These are phyloP conservation scores for Colletotrichum lindemuthianum DNA, from an alignment of 2,329 filamentous ascomycete species.

Conservation along the genomic window DNA sequence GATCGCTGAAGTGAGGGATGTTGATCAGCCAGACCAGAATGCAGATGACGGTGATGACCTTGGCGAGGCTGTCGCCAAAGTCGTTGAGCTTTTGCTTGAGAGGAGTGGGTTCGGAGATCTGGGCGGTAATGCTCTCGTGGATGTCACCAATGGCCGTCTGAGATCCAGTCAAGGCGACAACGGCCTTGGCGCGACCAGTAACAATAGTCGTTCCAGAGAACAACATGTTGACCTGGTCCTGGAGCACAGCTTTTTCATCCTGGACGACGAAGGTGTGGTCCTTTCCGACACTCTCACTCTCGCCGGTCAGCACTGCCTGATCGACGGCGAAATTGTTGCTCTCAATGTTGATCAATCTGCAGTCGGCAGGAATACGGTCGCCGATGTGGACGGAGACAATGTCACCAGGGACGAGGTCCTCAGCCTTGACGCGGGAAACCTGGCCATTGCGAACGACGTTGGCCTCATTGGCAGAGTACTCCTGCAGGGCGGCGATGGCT, in stretches of 20 bases:
- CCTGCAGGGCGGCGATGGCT: conserved; percentile 95
- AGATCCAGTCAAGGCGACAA: conserved; percentile 89
- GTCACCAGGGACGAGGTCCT: conserved; percentile 95
- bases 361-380: conserved; percentile 94
- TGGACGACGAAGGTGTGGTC: conserved; percentile 72
- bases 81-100: conserved; percentile 99
- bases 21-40: conserved; percentile 98
- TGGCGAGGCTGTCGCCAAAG: conserved; percentile 94
- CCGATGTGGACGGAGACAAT: conserved; percentile 89
- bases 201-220: conserved; percentile 99
- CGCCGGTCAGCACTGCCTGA: conserved; percentile 95
- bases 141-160: conserved; percentile 98
- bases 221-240: conserved; percentile 97
- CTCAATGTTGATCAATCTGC: conserved; percentile 86
- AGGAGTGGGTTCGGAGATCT: conserved; percentile 97
- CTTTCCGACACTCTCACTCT: conserved; percentile 97
- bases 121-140: conserved; percentile 96
- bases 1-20: conserved; percentile 95
- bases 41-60: conserved; percentile 98
- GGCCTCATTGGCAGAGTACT: conserved; percentile 98
- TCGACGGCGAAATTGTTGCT: conserved; percentile 98
- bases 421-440: conserved; percentile 87
- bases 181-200: conserved; percentile 88
- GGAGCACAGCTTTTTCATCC: conserved; percentile 89
- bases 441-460: conserved; percentile 90